phyloP scores from a whole-genome alignment of 1,284 basidiomycete species.

The Cutaneotrichosporon cavernicola region DNA sequence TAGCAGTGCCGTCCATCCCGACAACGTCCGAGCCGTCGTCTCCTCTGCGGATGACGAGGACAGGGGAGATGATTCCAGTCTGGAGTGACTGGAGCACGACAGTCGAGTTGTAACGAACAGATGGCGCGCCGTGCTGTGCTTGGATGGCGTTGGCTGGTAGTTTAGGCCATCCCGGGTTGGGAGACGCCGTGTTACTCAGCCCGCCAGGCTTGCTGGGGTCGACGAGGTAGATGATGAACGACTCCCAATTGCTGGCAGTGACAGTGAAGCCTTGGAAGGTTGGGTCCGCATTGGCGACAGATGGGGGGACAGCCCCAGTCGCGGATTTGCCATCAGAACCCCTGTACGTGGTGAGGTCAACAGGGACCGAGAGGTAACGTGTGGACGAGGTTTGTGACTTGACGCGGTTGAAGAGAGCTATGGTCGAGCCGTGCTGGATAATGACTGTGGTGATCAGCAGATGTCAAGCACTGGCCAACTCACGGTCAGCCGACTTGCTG shows the following conservation, averaged over 20 bases:
- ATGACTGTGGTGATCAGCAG: constrained; percentile 61
- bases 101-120: constrained; percentile 94
- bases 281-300: constrained; percentile 18
- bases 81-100: constrained; percentile 91
- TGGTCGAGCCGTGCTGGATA: constrained; percentile 91
- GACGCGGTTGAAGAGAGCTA: constrained; percentile 90
- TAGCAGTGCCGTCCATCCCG: constrained; percentile 62
- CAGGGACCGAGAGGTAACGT: constrained; percentile 90
- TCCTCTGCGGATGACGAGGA: constrained; percentile 88
- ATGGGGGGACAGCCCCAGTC: constrained; percentile 61
- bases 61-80: constrained; percentile 87
- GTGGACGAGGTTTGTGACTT: constrained; percentile 93
- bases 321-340: constrained; percentile 83
- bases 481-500: constrained; percentile 86
- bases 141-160: constrained; percentile 84
- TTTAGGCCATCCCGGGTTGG: constrained; percentile 60
- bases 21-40: constrained; percentile 86
- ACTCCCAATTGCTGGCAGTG: constrained; percentile 60
- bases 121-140: constrained; percentile 43
- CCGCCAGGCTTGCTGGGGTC: constrained; percentile 72
- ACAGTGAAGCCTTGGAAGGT: constrained; percentile 52
- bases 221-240: constrained; percentile 79
- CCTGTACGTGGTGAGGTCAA: constrained; percentile 82
- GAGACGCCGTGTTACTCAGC: constrained; percentile 71
- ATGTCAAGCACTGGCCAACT: constrained; percentile 52